A percentile compares a stretch with the other conserved stretches of the same genome.
Conservation (phyloP, 805 yeast species). For the Metschnikowia noctiluminum region DNA sequence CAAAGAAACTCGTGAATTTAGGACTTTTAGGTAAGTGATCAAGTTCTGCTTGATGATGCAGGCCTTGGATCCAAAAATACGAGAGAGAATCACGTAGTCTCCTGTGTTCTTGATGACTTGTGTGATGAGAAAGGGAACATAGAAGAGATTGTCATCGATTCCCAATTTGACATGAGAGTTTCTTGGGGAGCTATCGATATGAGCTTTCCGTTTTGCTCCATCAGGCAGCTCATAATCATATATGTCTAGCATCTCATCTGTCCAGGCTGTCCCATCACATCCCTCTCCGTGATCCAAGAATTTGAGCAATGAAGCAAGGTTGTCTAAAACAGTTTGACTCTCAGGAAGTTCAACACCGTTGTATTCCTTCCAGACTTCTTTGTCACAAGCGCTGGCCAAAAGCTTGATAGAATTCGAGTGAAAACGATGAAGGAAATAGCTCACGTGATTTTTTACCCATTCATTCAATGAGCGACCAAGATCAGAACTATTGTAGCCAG, state of each 20-base stretch:
- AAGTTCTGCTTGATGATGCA: conserved; percentile 41
- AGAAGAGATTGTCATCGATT: conserved; percentile 22
- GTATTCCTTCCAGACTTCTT: conserved; percentile 78
- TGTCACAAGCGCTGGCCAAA: conserved; percentile 51
- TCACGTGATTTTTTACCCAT: conserved; percentile 63
- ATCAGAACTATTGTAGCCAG: conserved; percentile 60
- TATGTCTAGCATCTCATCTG: conserved; percentile 22
- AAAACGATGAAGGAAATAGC: conserved; percentile 51
- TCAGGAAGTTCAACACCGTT: conserved; percentile 42
- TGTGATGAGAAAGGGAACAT: conserved; percentile 29
- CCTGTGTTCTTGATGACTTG: conserved; percentile 31
- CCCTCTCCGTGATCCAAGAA: conserved; percentile 22
- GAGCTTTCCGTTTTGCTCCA: not conserved
- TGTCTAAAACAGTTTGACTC: conserved; percentile 25
- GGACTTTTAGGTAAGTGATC: conserved; percentile 41
- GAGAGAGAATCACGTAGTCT: conserved; percentile 54
- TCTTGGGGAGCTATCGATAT: not conserved
- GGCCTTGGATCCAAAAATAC: conserved; percentile 50
- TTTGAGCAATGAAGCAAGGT: conserved; percentile 24
- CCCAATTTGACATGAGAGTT: conserved; percentile 2
- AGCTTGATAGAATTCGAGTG: conserved; percentile 50
- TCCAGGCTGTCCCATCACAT: conserved; percentile 29
- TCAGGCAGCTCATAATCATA: conserved; percentile 10
- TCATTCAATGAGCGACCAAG: conserved; percentile 53
- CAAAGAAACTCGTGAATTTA: conserved; percentile 54